These are phyloP conservation scores for Aspergillus jensenii DNA, from an alignment of 2,329 filamentous ascomycete species.

Conservation along the genomic window DNA sequence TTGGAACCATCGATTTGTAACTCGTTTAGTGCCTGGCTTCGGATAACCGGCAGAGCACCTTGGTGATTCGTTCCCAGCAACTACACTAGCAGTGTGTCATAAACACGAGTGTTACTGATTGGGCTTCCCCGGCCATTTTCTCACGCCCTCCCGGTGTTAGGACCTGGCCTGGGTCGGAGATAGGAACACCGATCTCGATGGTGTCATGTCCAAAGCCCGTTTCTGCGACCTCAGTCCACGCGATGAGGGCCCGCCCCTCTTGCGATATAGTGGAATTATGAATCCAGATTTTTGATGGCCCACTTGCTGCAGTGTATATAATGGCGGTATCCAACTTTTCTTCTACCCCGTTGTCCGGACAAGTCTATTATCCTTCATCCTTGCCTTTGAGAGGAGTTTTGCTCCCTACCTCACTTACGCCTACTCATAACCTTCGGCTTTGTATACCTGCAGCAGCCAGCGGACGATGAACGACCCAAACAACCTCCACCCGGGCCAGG, in stretches of 20 bases:
- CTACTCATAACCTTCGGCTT: background rate
- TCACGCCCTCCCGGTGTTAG: background rate
- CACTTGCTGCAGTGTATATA: conserved; percentile 4
- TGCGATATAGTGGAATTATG: conserved; percentile 6
- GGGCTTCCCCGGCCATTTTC: background rate
- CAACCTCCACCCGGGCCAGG: conserved; percentile 7
- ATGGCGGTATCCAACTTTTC: background rate
- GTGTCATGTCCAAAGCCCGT: background rate
- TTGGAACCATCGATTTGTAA: background rate
- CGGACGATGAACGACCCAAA: conserved; percentile 1
- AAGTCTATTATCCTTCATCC: background rate
- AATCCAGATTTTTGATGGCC: conserved; percentile 5
- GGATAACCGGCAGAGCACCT: conserved; percentile 2
- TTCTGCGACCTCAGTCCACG: background rate
- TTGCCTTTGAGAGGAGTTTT: background rate
- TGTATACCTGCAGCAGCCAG: background rate
- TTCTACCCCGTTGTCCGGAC: background rate
- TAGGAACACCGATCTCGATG: background rate
- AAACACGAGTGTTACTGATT: background rate
- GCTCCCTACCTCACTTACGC: background rate
- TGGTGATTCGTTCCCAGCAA: background rate
- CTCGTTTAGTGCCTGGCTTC: background rate
- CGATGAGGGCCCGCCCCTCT: background rate
- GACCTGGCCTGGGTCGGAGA: background rate
- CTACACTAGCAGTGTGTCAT: background rate